Evolutionary conservation across 75 land plant genomes (phyloP).

Genomic region (Gnetum montanum): DNA sequence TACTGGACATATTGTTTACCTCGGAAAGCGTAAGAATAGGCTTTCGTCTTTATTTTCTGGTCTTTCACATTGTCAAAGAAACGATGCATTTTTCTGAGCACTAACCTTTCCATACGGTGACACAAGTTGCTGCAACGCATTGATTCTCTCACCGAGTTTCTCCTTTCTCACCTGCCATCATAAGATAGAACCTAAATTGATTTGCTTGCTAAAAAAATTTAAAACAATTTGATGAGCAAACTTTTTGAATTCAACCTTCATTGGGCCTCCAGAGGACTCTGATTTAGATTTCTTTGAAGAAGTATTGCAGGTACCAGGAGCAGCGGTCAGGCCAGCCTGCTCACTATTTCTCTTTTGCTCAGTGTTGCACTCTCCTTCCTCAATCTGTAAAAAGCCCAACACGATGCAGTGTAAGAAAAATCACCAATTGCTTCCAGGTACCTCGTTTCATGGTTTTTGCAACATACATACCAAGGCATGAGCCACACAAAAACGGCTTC

Average conservation of each 20-base stretch:
- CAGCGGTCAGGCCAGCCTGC: not conserved
- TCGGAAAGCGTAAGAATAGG: not conserved
- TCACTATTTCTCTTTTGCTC: constrained; percentile 7
- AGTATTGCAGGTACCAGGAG: too few species aligned
- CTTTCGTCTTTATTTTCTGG: not conserved
- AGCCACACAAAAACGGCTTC: too few species aligned
- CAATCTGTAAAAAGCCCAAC: not conserved
- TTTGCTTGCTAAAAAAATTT: not conserved
- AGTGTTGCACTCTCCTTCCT: constrained; percentile 7
- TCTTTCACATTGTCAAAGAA: not conserved
- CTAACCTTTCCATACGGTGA: constrained; percentile 59
- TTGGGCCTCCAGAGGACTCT: not conserved
- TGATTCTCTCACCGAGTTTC: constrained; percentile 51
- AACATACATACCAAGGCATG: too few species aligned
- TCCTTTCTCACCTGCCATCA: constrained; percentile 29
- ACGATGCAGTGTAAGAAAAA: too few species aligned
- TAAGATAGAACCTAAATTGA: not conserved
- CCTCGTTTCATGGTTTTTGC: too few species aligned
- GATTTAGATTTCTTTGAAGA: constrained; percentile 7
- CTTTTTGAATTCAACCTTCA: not conserved
- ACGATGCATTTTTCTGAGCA: not conserved
- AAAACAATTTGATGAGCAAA: not conserved
- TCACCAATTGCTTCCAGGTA: too few species aligned
- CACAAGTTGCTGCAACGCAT: constrained; percentile 56
- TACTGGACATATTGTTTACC: not conserved